Evolutionary conservation across 495 filamentous ascomycete species (phyloP).

Genomic region (Aeminium ludgeri): DNA sequence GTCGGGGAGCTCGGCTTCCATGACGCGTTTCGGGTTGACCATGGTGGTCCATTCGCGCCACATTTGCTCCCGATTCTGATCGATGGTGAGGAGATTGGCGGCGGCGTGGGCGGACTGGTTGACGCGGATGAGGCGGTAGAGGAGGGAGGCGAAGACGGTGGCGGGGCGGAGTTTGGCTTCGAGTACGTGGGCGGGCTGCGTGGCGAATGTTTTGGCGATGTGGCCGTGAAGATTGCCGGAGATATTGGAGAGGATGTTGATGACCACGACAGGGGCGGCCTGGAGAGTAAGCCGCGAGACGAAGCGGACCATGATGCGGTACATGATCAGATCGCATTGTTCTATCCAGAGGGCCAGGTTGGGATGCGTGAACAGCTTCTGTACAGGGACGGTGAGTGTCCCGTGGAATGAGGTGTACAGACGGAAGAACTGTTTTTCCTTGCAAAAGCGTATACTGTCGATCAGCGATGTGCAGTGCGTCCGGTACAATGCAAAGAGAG

Average conservation of each 20-base stretch:
- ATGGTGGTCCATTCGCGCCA: conserved; percentile 75
- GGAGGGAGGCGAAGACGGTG: conserved; percentile 66
- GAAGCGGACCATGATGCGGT: conserved; percentile 88
- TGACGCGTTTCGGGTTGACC: conserved; percentile 47
- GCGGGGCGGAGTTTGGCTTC: conserved; percentile 75
- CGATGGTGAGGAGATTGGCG: conserved; percentile 55
- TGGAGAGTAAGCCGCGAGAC: conserved; percentile 71
- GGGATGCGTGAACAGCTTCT: conserved; percentile 74
- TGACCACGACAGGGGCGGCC: conserved; percentile 66
- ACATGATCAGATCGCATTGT: conserved; percentile 86
- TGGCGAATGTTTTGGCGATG: conserved; percentile 62
- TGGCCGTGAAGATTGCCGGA: conserved; percentile 61
- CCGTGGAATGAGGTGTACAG: conserved; percentile 93
- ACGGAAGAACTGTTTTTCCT: conserved; percentile 84
- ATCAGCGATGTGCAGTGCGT: conserved; percentile 90
- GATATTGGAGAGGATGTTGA: conserved; percentile 70
- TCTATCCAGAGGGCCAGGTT: conserved; percentile 81
- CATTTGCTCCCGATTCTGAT: conserved; percentile 71
- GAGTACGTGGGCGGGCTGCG: conserved; percentile 66
- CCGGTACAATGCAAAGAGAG: conserved; percentile 69
- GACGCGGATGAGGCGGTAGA: conserved; percentile 73
- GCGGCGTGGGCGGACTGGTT: conserved; percentile 81
- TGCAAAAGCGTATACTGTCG: conserved; percentile 87
- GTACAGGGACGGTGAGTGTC: conserved; percentile 89
- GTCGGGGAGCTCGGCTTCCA: conserved; percentile 34